A percentile compares a stretch with the other conserved stretches of the same genome.
Evolutionary conservation across 2,329 filamentous ascomycete genomes (phyloP).

Genomic region (Fusarium sp.): DNA sequence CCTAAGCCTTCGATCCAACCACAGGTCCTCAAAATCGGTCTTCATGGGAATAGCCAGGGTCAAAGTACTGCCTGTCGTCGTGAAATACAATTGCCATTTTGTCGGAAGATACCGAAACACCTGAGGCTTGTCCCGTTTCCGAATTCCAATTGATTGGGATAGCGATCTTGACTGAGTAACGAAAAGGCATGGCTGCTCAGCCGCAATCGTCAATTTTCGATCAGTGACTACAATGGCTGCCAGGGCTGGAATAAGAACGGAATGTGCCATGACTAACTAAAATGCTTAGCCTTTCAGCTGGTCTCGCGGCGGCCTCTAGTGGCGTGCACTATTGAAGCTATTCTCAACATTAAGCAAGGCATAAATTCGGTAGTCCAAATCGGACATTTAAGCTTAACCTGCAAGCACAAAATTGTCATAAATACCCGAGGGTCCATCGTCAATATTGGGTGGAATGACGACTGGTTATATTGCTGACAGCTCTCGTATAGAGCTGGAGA

Average conservation of each 20-base stretch:
- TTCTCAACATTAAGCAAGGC: background rate
- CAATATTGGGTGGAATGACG: background rate
- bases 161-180: background rate
- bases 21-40: accelerated
- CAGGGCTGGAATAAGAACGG: background rate
- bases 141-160: background rate
- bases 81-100: background rate
- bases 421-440: background rate
- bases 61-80: background rate
- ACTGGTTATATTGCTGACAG: background rate
- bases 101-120: background rate
- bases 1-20: background rate
- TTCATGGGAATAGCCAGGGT: too few relatives aligned
- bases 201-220: background rate
- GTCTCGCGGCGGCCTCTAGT: background rate
- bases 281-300: conserved; percentile 6
- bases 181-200: conserved; percentile 6
- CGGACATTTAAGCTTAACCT: background rate
- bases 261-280: background rate
- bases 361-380: background rate
- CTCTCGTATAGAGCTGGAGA: background rate
- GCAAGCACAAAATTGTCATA: too few relatives aligned
- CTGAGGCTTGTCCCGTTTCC: background rate
- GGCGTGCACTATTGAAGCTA: conserved; percentile 19
- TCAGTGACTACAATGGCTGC: background rate